Evolutionary conservation across 768 basidiomycete genomes (phyloP).

Genomic region (Austroboletus eburneus): DNA sequence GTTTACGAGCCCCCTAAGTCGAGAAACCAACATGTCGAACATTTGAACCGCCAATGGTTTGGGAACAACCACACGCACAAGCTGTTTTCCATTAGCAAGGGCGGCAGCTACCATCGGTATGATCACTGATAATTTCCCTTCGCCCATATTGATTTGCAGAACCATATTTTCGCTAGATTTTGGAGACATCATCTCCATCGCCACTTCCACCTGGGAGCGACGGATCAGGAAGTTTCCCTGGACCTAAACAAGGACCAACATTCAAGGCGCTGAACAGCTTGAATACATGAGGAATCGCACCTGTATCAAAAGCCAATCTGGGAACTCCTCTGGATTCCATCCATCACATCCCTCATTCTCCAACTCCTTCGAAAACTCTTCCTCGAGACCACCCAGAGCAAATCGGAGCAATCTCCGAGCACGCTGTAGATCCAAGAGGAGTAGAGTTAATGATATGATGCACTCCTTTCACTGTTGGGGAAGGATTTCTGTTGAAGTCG

Average conservation of each 20-base stretch:
- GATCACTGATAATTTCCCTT: constrained; percentile 15
- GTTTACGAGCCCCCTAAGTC: not conserved
- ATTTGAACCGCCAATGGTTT: constrained; percentile 38
- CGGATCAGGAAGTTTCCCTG: constrained; percentile 30
- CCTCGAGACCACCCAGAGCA: constrained; percentile 14
- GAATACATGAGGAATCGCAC: constrained; percentile 8
- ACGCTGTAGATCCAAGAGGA: constrained; percentile 20
- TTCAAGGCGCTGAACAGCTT: too few species aligned
- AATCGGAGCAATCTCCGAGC: constrained; percentile 11
- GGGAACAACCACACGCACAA: constrained; percentile 35
- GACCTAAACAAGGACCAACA: constrained; percentile 26
- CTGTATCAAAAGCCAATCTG: constrained; percentile 44
- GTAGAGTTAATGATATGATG: constrained; percentile 26
- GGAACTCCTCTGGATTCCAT: constrained; percentile 13
- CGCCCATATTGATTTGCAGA: constrained; percentile 47
- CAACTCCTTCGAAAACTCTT: constrained; percentile 28
- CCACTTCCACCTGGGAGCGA: constrained; percentile 23
- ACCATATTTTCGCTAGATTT: not conserved
- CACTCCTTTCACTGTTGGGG: constrained; percentile 24
- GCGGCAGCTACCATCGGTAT: not conserved
- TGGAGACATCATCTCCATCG: not conserved
- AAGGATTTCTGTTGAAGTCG: constrained; percentile 3
- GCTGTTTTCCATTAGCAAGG: not conserved
- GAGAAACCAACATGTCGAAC: not conserved
- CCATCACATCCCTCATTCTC: constrained; percentile 16